phyloP scores from a whole-genome alignment of 345 rosid species.

The Dipteronia dyeriana region DNA sequence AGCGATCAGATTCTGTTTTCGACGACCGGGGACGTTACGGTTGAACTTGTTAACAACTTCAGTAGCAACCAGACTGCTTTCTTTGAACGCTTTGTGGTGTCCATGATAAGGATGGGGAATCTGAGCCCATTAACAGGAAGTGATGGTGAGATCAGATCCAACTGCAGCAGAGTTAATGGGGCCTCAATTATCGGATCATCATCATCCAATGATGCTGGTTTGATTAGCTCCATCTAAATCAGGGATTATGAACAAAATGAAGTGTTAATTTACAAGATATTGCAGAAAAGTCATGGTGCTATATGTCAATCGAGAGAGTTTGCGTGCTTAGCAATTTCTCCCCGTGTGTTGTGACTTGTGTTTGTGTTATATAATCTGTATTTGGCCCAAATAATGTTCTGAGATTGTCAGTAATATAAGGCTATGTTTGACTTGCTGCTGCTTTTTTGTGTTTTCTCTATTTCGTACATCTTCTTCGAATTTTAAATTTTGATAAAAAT shows the following conservation, averaged over 20 bases:
- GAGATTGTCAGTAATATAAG: not conserved
- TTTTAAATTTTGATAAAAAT: too few relatives aligned
- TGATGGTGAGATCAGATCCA: slow-evolving; percentile 56
- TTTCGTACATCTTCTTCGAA: too few relatives aligned
- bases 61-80: slow-evolving; percentile 47
- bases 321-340: not conserved
- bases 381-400: not conserved
- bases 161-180: slow-evolving; percentile 52
- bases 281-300: not conserved
- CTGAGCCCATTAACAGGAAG: slow-evolving; percentile 50
- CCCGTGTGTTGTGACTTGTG: not conserved
- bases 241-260: not conserved
- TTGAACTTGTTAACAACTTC: slow-evolving; percentile 40
- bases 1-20: slow-evolving; percentile 64
- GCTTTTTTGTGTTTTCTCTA: too few relatives aligned
- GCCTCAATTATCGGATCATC: not conserved
- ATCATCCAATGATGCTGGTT: not conserved
- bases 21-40: slow-evolving; percentile 44
- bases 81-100: slow-evolving; percentile 50
- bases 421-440: not conserved
- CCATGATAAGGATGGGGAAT: slow-evolving; percentile 73
- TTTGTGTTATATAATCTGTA: not conserved
- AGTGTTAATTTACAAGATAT: not conserved
- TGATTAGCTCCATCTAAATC: slow-evolving; percentile 19
- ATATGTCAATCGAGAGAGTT: not conserved